phyloP scores from a whole-genome alignment of 306 rosid species.

The Coriaria nepalensis region DNA sequence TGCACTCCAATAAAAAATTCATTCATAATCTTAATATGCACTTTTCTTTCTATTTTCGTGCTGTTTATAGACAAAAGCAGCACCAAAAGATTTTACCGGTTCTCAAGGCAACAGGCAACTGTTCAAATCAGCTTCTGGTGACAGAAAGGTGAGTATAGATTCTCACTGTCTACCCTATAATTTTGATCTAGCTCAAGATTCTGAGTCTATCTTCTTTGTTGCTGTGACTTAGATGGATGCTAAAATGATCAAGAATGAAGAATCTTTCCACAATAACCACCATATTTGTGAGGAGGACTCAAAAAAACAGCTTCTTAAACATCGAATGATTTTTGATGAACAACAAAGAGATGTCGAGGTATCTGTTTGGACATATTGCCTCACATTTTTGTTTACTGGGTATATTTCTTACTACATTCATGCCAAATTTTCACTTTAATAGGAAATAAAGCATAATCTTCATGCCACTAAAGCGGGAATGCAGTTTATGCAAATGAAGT shows the following conservation, averaged over 20 bases:
- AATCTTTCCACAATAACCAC: slow-evolving; percentile 17
- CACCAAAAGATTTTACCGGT: slow-evolving; percentile 20
- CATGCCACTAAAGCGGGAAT: slow-evolving; percentile 69
- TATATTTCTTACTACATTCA: slow-evolving; percentile 8
- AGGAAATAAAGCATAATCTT: slow-evolving; percentile 68
- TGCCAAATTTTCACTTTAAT: slow-evolving; percentile 7
- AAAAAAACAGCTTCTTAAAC: slow-evolving; percentile 35
- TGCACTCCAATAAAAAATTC: no score
- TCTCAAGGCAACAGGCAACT: slow-evolving; percentile 35
- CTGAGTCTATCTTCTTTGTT: not conserved
- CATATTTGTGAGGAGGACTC: slow-evolving; percentile 40
- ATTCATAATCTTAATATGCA: no score
- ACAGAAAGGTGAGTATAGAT: slow-evolving; percentile 35
- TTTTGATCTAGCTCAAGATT: not conserved
- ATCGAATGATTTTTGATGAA: slow-evolving; percentile 55
- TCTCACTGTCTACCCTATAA: slow-evolving; percentile 4
- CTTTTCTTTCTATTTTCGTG: slow-evolving; percentile 4
- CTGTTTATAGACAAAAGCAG: slow-evolving; percentile 30
- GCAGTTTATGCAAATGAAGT: slow-evolving; percentile 74
- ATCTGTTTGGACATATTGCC: slow-evolving; percentile 14
- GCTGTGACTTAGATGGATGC: slow-evolving; percentile 23
- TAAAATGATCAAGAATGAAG: slow-evolving; percentile 31
- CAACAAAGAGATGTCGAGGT: slow-evolving; percentile 72
- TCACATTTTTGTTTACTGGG: not conserved
- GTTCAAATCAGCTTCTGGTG: slow-evolving; percentile 29